These are phyloP conservation scores for Ajuga chamaepitys DNA, from an alignment of 257 asterid genomes.

Conservation along the genomic window DNA sequence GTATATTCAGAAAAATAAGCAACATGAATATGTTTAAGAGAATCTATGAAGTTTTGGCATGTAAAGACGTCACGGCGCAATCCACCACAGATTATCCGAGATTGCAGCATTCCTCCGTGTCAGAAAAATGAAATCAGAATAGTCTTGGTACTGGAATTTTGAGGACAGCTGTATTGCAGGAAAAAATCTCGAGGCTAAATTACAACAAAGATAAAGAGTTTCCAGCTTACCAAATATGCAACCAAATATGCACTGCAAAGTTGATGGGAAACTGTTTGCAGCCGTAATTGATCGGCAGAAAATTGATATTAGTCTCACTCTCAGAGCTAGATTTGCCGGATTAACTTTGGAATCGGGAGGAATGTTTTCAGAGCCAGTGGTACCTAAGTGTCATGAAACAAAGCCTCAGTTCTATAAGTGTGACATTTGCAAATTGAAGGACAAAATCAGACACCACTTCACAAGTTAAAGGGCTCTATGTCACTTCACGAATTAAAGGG, in stretches of 20 bases:
- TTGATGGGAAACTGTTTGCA: constrained; percentile 86
- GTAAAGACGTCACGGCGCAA: no score
- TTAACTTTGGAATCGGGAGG: constrained; percentile 64
- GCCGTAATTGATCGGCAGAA: constrained; percentile 91
- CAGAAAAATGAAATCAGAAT: not conserved
- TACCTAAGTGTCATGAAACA: constrained; percentile 47
- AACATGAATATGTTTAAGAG: not conserved
- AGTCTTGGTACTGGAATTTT: constrained; percentile 2
- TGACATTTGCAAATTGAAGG: constrained; percentile 12
- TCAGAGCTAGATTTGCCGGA: constrained; percentile 63
- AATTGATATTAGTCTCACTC: constrained; percentile 70
- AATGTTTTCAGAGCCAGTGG: constrained; percentile 44
- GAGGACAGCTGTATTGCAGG: not conserved
- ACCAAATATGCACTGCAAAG: constrained; percentile 92
- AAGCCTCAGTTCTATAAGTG: constrained; percentile 9
- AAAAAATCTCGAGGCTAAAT: not conserved
- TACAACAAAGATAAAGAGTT: constrained; percentile 3
- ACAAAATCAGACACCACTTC: constrained; percentile 1
- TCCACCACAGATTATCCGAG: constrained; percentile 6
- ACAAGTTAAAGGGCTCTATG: not conserved
- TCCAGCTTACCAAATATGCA: constrained; percentile 75
- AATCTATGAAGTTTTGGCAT: not conserved
- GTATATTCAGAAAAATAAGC: not conserved
- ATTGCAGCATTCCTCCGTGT: constrained; percentile 4
- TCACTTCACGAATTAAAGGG: not conserved